These are phyloP conservation scores for Cytospora piceicola DNA, from an alignment of 2,329 filamentous ascomycete genomes.

Conservation along the genomic window DNA sequence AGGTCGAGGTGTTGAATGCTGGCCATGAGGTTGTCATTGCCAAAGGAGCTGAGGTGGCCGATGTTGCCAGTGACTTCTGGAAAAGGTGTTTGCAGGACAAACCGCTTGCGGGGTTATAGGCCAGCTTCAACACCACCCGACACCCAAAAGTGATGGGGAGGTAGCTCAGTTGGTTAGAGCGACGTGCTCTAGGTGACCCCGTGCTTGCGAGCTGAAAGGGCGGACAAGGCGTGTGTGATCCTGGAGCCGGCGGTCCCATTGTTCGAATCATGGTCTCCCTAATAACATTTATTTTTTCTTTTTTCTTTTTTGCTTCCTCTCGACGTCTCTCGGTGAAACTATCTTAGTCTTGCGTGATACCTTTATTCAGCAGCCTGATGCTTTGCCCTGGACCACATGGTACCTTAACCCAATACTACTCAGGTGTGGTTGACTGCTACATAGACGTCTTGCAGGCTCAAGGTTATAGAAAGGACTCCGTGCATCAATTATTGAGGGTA, in stretches of 20 bases:
- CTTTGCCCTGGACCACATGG: too few species aligned
- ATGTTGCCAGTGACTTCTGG: conserved; percentile 44
- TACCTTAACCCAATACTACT: background rate
- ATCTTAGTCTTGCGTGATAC: background rate
- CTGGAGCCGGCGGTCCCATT: conserved; percentile 15
- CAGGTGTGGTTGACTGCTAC: too few species aligned
- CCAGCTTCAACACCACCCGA: background rate
- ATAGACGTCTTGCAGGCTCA: too few species aligned
- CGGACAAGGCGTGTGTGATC: background rate
- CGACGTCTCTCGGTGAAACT: background rate
- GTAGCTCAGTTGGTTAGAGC: conserved; percentile 6
- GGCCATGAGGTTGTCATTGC: conserved; percentile 74
- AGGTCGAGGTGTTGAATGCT: conserved; percentile 60
- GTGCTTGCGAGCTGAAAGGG: conserved; percentile 5
- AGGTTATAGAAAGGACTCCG: too few species aligned
- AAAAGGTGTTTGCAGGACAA: conserved; percentile 3
- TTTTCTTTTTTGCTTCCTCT: background rate
- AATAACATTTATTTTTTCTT: background rate
- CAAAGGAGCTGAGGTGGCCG: conserved; percentile 60
- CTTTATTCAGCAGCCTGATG: too few species aligned
- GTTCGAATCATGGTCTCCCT: conserved; percentile 12
- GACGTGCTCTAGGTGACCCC: conserved; percentile 1
- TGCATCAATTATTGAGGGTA: too few species aligned
- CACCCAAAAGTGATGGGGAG: background rate
- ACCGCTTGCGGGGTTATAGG: background rate